Evolutionary conservation across 306 rosid genomes (phyloP).

Genomic region (Malus sieversii): DNA sequence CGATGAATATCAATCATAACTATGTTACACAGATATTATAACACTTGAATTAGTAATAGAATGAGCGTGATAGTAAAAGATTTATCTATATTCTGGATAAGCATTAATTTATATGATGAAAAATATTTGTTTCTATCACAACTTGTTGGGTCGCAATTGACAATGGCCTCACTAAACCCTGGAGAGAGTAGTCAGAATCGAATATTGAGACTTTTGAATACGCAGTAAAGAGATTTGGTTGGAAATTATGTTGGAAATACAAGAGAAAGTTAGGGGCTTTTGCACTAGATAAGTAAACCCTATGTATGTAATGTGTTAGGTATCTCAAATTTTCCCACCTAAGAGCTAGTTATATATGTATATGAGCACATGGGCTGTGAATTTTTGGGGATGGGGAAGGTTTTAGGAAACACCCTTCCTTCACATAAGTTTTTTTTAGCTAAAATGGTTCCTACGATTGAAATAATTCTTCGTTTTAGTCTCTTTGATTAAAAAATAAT

Average conservation of each 20-base stretch:
- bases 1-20: no score
- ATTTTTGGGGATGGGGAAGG: constrained; percentile 15
- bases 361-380: constrained; percentile 27
- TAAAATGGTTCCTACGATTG: not conserved
- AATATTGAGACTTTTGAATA: constrained; percentile 16
- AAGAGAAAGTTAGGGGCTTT: constrained; percentile 38
- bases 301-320: not conserved
- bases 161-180: not conserved
- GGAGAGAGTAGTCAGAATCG: constrained; percentile 13
- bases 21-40: no score
- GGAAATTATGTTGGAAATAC: constrained; percentile 12
- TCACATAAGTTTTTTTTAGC: not conserved
- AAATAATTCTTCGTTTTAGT: no score
- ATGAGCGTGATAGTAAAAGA: not conserved
- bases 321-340: constrained; percentile 34
- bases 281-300: constrained; percentile 26
- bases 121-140: not conserved
- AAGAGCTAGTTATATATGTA: not conserved
- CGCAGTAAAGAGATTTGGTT: constrained; percentile 3
- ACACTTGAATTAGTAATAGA: no score
- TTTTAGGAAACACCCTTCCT: constrained; percentile 12
- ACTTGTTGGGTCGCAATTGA: not conserved
- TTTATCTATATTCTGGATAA: not conserved
- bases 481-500: no score
- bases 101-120: not conserved